phyloP scores from a whole-genome alignment of 805 yeast genomes.

The Candida odintsovae region DNA sequence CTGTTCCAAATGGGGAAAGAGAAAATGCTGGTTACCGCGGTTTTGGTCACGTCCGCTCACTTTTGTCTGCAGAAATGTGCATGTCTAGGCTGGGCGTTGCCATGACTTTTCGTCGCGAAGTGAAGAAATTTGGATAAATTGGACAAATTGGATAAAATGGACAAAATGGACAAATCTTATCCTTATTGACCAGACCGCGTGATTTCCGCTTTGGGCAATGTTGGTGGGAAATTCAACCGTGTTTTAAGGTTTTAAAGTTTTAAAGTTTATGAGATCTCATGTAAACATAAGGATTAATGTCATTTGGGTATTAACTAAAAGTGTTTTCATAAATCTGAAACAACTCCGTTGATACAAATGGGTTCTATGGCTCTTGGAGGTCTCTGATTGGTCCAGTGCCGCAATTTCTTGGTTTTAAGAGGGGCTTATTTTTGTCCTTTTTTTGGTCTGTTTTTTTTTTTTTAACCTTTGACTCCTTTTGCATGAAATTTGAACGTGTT shows the following conservation, averaged over 20 bases:
- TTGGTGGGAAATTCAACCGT: neutral
- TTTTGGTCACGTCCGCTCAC: neutral
- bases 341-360: too few relatives aligned
- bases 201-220: neutral
- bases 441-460: neutral
- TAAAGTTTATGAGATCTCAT: neutral
- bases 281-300: too few relatives aligned
- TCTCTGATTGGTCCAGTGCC: too few relatives aligned
- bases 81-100: neutral
- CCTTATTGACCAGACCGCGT: neutral
- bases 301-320: too few relatives aligned
- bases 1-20: neutral
- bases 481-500: neutral
- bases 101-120: neutral
- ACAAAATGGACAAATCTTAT: neutral
- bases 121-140: too few relatives aligned
- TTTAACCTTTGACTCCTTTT: neutral
- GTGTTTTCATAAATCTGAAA: too few relatives aligned
- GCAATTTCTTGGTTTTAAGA: neutral
- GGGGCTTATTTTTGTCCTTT: neutral
- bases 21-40: neutral
- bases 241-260: neutral
- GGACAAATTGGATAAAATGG: neutral
- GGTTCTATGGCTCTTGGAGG: neutral
- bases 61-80: neutral